Base-by-base conservation (phyloP, 148 eudicot genomes). In the Linanthus parryae region DNA sequence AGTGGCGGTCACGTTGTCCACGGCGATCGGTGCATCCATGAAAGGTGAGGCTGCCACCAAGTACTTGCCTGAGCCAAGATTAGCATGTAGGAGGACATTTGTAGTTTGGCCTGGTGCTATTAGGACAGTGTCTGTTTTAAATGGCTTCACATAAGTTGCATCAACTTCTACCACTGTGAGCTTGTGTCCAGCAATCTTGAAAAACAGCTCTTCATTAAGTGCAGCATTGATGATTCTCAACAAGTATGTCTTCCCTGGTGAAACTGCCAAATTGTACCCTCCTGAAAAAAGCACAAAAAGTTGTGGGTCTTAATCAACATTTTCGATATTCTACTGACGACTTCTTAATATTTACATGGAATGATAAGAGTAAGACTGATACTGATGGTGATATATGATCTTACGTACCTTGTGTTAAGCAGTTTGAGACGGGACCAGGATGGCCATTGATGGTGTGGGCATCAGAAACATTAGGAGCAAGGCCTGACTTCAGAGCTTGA, bases 361-460 rank as follows among this genome's bases (percentile, higher is more conserved):
- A 31, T 5, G 10, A 31, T 31, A 4, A 31, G 7, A 31, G 7
- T 4, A 5, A 31, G 7, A 31, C 35, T 4, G 7, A 31, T 10
- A 31, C 35, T 4, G 7, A 31, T 10, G 10, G 7, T 4, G 5
- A 31, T 10, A 31, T 10, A 31, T 10, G 10, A 5, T 4, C 35
- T 4, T 10, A 31, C 35, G 10, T 39, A 39, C 44, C 44, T 15
- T 39, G 44, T 16, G 44, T 0, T 2, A 21, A 16, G 20, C 44
- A 39, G 18, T 39, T 39, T 0, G 44, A 15, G 4, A 11, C 19
- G 4, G 79, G 77, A 8, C 85, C 90, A 17, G 85, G 84, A 35
- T 76, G 71, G n/a, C 85, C 90, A 45, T 83, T 83, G 58, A 83
- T 83, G 2, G 85, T 76, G 44, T 75, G 80, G n/a, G 90, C 85